phyloP scores from a whole-genome alignment of 345 rosid species.

The Citrus australasica region DNA sequence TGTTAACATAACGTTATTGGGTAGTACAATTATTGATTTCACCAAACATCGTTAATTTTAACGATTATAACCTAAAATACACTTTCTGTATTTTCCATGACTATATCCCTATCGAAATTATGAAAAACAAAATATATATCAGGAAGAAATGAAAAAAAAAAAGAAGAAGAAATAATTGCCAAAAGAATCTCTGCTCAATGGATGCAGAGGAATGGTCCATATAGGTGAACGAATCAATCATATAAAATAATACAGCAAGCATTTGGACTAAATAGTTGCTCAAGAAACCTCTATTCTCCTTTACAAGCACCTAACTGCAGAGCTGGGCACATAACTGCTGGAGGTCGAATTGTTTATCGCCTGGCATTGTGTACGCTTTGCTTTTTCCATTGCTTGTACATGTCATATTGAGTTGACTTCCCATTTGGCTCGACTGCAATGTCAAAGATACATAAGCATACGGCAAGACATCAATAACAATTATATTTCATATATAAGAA shows the following conservation, averaged over 20 bases:
- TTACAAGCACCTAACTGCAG: slow-evolving; percentile 41
- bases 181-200: not conserved
- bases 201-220: slow-evolving; percentile 2
- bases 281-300: not conserved
- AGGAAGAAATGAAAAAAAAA: not conserved
- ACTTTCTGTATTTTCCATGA: too few species aligned
- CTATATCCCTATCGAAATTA: too few species aligned
- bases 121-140: too few species aligned
- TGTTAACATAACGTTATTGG: too few species aligned
- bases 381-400: slow-evolving; percentile 55
- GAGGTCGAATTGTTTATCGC: slow-evolving; percentile 20
- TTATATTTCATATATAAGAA: not conserved
- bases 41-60: too few species aligned
- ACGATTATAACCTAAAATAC: too few species aligned
- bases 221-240: slow-evolving; percentile 7
- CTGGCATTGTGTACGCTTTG: slow-evolving; percentile 26
- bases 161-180: not conserved
- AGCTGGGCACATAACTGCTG: slow-evolving; percentile 53
- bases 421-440: slow-evolving; percentile 52
- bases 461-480: not conserved
- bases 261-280: not conserved
- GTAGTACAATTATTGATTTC: too few species aligned
- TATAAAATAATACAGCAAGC: not conserved
- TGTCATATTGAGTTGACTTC: slow-evolving; percentile 55
- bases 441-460: not conserved